Evolutionary conservation across 1,284 basidiomycete species (phyloP).

Genomic region (Athelia sp.): DNA sequence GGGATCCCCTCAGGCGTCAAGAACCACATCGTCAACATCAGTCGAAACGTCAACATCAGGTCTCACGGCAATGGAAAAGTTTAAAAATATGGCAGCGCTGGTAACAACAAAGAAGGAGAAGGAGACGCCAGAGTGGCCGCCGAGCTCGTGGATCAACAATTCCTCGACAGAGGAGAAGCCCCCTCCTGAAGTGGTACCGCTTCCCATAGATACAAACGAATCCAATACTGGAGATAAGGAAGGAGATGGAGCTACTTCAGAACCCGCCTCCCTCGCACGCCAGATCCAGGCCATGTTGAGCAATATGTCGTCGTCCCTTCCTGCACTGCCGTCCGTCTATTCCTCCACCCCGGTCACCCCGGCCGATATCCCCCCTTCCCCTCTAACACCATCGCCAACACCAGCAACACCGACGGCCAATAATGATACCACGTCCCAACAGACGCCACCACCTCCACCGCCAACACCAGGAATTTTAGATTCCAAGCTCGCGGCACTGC

Average conservation of each 20-base stretch:
- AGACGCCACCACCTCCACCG: constrained; percentile 29
- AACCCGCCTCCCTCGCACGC: constrained; percentile 33
- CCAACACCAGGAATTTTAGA: constrained; percentile 27
- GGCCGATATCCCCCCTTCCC: constrained; percentile 7
- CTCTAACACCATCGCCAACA: constrained; percentile 12
- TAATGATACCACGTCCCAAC: neutral
- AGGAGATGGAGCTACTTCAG: constrained; percentile 9
- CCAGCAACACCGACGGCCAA: constrained; percentile 11
- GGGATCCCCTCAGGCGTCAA: neutral
- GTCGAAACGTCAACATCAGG: neutral
- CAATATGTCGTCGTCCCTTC: too few species aligned
- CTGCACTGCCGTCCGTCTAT: too few species aligned
- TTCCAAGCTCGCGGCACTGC: constrained; percentile 37
- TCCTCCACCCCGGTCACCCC: constrained; percentile 25
- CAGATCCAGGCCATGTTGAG: constrained; percentile 36
- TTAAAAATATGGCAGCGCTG: constrained; percentile 24
- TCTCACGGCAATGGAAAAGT: constrained; percentile 27
- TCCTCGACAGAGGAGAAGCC: too few species aligned
- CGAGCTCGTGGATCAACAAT: constrained; percentile 15
- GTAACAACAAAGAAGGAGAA: constrained; percentile 7
- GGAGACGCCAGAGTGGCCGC: constrained; percentile 15
- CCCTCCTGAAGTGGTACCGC: too few species aligned
- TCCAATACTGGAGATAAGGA: constrained; percentile 8
- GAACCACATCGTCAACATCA: neutral
- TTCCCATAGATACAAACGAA: too few species aligned